Base-by-base conservation (phyloP, 768 basidiomycete genomes). In the Leucocoprinus sp. region DNA sequence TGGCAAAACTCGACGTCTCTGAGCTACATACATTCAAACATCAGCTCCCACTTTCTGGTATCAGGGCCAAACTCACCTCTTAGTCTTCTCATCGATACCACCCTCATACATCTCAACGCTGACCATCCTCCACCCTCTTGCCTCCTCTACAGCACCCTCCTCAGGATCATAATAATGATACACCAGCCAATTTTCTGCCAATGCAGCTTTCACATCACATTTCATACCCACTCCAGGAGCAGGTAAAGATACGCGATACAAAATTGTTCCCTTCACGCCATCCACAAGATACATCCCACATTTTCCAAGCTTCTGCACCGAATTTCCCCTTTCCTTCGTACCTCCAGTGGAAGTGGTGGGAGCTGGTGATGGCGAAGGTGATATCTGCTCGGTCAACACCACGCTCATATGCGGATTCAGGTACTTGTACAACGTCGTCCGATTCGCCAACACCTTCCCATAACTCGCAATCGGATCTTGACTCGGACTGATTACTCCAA, bases 91-190 rank as follows among this genome's bases (percentile, higher is more conserved):
- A 57, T 89, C 84, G 5, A 74, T 59, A 2, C 64, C 64, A 0
- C 89, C 87, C 59, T 98, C 93, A 60, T 93, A 96, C 37, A 96
- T 65, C 64, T 98, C 95, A 3, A 93, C 85, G 14, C 77, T 83
- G 2, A 91, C 82, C 39, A 95, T 63, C 40, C 78, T 70, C 57
- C 82, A 77, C 0, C 87, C 82, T 55, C 84, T 87, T 2, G 79
- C 73, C 3, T 60, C 54, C 18, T 70, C 71, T 18, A 61, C 64
- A 33, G 61, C 74, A 1, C 60, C 64, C 34, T 65, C 61, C 17
- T 76, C 72, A 9, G 69, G 74, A 42, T 89, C 83, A 57, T 81
- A 91, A 58, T 88, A 93, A 47, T 84, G 72, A 64, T 92, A 95
- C 6, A 92, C 84, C 35, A 98, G 60, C 93, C 93, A 96, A 59